Evolutionary conservation across 305 asterid genomes (phyloP), one percentile per base, ranked within the genome.

Genomic region (Striga hermonthica): DNA sequence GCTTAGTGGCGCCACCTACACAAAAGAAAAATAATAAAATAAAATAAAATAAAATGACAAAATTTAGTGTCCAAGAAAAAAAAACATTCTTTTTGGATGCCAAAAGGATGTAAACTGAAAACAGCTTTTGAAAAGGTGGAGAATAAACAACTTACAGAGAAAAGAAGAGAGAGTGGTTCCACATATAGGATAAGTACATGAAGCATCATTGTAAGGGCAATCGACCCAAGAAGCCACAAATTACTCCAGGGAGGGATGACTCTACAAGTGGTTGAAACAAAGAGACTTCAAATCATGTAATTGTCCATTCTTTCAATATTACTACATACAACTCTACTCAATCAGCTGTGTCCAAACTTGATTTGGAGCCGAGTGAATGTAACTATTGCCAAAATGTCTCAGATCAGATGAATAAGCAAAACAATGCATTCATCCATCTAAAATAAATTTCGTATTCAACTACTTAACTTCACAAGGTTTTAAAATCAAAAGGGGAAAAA

Each of bases 161-260:
- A 93, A 69, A 90, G 92, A 71, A 75, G 72, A 31, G 99, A 86
- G 59, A 90, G 77, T 12, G 99, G 99, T 67, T 81, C 80, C 72
- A 93, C 91, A 60, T 90, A 88, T 49, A 90, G 87, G 80, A 90
- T 93, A 69, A 86, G 84, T 66, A 70, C 69, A 74, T 93, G 97
- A 81, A 93, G 96, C 60, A 93, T 75, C 96, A 93, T 90, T 60
- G 97, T 93, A 54, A 93, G 81, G 66, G 82, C 72, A 74, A 93
- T 93, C 7, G 99, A 93, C 64, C 82, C 96, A 74, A 90, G 96
- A 66, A 93, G 97, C 96, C 99, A 93, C 74, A 85, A 70, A 79
- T 93, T 93, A 80, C 99, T 93, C 99, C 99, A 93, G 7, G 97
- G 97, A 40, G 89, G 97, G 66, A 93, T 83, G 72, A 86, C 91